Base-by-base conservation (phyloP, 2,329 filamentous ascomycete species). In the Aureobasidium sp. region DNA sequence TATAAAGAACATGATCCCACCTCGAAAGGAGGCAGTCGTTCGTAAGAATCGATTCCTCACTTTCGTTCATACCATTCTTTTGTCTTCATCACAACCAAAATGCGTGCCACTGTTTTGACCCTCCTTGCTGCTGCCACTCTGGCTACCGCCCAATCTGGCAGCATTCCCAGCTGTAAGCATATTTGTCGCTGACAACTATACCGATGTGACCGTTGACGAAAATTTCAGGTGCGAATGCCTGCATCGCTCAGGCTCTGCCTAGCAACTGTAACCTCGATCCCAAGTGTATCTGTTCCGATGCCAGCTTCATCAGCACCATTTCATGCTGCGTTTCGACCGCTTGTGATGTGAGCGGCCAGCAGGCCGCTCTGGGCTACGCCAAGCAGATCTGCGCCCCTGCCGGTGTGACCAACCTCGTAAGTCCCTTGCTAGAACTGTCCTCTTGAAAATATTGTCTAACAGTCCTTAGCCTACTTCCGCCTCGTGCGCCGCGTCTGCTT, bases 281-380 rank as follows among this genome's bases (percentile, higher is more conserved):
- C 26, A 17, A 44, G n/a, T 61, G 58, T 20, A 61, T 61, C 29
- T 61, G 58, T 32, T 5, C 47, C 20, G 58, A 61, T 13, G 13
- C 58, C 20, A 53, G 39, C 48, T 61, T 61, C 58, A 61, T 61
- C 32, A 61, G 37, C 48, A 46, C 12, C 47, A 61, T 61, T 39
- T 61, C 58, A 27, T 61, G 58, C 48, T 61, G 58, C 47, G 58
- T 61, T 1, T 53, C 48, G 8, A 61, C 58, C 29, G 58, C 58
- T 32, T 61, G 58, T 26, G 58, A 61, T 34, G 15, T 39, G 13
- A 10, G 27, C 2, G 58, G 58, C 8, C 58, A 61, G 39, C 23
- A 20, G 39, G 58, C 58, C 20, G 58, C 58, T 37, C 48, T 61
- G 17, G 8, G 8, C 42, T 61, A 61, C 5, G 58, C 58, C 34